Evolutionary conservation across 805 yeast genomes (phyloP), one percentile per base, ranked within the genome.

Genomic region (Saccharomycopsis javanensis): DNA sequence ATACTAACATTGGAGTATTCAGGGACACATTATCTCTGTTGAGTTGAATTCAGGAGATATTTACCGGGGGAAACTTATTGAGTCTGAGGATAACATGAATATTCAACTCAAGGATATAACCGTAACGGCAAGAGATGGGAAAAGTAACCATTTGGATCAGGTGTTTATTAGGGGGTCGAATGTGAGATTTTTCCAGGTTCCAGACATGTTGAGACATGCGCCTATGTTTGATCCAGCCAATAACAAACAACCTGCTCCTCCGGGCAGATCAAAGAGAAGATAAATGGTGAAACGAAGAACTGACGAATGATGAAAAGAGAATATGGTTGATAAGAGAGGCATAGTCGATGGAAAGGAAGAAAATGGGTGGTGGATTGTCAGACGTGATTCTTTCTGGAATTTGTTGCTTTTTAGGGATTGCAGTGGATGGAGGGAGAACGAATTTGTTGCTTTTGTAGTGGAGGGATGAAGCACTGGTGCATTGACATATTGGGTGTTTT

Each of bases 41-140:
- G 99, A 92, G 68, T 79, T 92, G 55, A 79, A 80, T 27, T 82
- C 90, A 0, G 98, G 98, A 1, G 91, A 86, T 61, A 80, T 86
- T 0, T 92, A 92, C 67, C 76, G 96, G 37, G 99, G 99, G 1
- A 89, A 86, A 67, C 77, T 92, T 51, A 68, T 85, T 3, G 96
- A 86, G 66, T 84, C 85, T 69, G 97, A 92, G 71, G 98, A 92
- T 65, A 91, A 86, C 69, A 94, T 92, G 98, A 92, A 92, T 68
- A 81, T 92, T 27, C 95, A 91, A 60, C 70, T 92, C 53, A 75
- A 80, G 61, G 96, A 92, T 67, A 95, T 86, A 45, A 80, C 86
- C 1, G 82, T 86, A 52, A 91, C 97, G 0, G 80, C 82, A 28
- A 73, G 83, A 50, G 86, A 88, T 55, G 96, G 97, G 3, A 75